Conservation (phyloP, 805 yeast species). For the Schwanniomyces polymorphus region DNA sequence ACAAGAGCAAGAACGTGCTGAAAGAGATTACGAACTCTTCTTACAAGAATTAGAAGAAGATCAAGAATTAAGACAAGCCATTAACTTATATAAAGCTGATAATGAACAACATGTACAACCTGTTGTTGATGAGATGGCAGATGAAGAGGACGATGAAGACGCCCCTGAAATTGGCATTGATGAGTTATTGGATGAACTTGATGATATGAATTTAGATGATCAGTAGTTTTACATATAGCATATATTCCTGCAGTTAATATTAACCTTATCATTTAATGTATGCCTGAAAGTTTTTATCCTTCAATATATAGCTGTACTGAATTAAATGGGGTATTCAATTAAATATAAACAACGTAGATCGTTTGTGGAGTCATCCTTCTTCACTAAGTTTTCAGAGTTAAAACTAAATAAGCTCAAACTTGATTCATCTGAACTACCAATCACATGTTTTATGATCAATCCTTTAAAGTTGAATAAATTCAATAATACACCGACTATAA, state of each 20-base stretch:
- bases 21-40: constrained; percentile 92
- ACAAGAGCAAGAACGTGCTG: constrained; percentile 89
- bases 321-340: constrained; percentile 3
- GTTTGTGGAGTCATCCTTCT: constrained; percentile 85
- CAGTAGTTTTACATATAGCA: constrained; percentile 15
- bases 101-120: constrained; percentile 28
- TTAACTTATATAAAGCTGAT: constrained; percentile 80
- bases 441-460: constrained; percentile 46
- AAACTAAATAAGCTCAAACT: constrained; percentile 76
- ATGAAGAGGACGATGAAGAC: constrained; percentile 65
- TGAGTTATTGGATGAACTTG: constrained; percentile 91
- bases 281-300: not conserved
- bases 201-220: constrained; percentile 84
- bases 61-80: constrained; percentile 85
- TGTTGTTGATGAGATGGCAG: constrained; percentile 44
- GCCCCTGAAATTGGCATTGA: constrained; percentile 89
- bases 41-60: constrained; percentile 97
- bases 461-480: constrained; percentile 34
- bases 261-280: not conserved
- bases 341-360: constrained; percentile 59
- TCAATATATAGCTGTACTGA: not conserved
- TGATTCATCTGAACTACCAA: constrained; percentile 43
- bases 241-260: constrained; percentile 6
- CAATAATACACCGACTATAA: constrained; percentile 33
- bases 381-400: constrained; percentile 66